phyloP scores from a whole-genome alignment of 148 eudicot species.

The Gaultheria prostrata region DNA sequence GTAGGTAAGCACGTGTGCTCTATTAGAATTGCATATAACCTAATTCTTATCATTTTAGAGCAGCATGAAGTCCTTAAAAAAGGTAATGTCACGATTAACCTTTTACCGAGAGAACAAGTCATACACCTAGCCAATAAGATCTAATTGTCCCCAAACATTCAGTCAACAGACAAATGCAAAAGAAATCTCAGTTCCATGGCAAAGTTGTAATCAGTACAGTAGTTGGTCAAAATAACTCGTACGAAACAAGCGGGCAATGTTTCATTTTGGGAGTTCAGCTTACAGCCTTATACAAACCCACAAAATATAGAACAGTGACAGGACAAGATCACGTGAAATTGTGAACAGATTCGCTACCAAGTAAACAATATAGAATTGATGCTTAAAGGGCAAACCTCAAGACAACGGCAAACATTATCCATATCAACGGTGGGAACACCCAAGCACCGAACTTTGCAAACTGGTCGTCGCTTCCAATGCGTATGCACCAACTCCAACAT shows the following conservation, averaged over 20 bases:
- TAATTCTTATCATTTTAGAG: neutral
- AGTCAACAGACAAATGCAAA: neutral
- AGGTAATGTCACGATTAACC: neutral
- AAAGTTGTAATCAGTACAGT: neutral
- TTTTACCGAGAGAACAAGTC: neutral
- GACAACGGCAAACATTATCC: slow-evolving; percentile 79
- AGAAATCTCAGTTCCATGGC: neutral
- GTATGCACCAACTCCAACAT: slow-evolving; percentile 92
- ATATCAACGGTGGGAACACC: slow-evolving; percentile 98
- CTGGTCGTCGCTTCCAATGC: slow-evolving; percentile 79
- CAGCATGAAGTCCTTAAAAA: neutral
- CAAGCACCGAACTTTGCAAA: slow-evolving; percentile 92
- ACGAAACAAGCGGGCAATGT: neutral
- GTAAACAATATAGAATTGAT: neutral
- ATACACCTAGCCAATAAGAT: neutral
- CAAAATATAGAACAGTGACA: neutral
- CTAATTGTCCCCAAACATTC: neutral
- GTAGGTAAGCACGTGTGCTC: neutral
- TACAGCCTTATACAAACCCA: neutral
- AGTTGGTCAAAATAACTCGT: neutral
- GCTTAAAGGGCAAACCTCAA: slow-evolving; percentile 55
- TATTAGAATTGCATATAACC: neutral
- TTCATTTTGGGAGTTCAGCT: neutral
- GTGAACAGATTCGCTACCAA: neutral
- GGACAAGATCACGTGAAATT: neutral